Base-by-base conservation (phyloP, 73 alveolate genomes). In the Stentor roeselii region DNA sequence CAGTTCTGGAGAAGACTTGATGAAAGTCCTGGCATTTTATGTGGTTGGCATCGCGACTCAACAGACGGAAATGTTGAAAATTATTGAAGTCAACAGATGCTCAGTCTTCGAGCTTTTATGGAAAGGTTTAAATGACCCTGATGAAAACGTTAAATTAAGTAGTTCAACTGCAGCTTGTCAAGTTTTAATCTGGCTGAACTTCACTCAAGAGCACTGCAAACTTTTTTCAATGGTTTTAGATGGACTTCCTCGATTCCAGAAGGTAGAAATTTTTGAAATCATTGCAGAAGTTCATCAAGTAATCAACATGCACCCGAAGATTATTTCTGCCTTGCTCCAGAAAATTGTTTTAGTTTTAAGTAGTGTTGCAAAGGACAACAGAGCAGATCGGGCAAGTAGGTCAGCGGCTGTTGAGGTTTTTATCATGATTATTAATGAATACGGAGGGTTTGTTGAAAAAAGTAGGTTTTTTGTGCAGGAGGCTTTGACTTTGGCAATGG, bases 401-500 rank as follows among this genome's bases (percentile, higher is more conserved):
- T 21, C 41, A 1, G 80, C 80, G 11, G 80, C 80, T 30, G 34
- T 67, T 27, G 50, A 67, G 34, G 80, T 67, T 0, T 11, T 67
- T 67, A n/a, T 30, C 34, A 34, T 40, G 11, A 21, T 67, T 21
- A 67, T 67, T 67, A n/a, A 67, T 14, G 34, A 34, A 67, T 21
- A 14, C 37, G 27, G 27, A 27, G 80, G 80, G 37, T 27, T 21
- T 1, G 27, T 67, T 1, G 34, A 67, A 67, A 34, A 67, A 30
- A 67, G 34, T 67, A 32, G 21, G 14, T 34, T 27, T 67, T 67
- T 67, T 67, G 34, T 67, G 21, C 80, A 67, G 34, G 80, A 67
- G 34, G 34, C 37, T 30, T 30, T 67, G 41, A 32, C 80, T 67
- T 67, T 67, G 34, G 37, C 41, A 2, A 27, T 67, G 27, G 14